Percentiles rank a stretch among this genome's conserved stretches.
Conservation (phyloP, 768 basidiomycete species). For the Tylopilus felleus region DNA sequence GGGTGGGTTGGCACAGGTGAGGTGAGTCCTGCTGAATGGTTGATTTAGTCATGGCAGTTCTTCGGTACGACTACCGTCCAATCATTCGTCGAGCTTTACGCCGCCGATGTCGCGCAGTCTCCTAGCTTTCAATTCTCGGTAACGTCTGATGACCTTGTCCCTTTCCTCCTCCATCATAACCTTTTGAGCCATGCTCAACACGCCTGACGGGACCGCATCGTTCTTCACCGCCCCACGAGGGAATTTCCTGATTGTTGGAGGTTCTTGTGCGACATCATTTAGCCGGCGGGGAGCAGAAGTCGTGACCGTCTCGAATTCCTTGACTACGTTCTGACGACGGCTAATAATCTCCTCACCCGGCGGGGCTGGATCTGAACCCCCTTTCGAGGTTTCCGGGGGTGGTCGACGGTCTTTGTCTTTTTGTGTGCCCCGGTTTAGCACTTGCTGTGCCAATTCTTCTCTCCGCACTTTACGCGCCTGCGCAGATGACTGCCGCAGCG, state of each 20-base stretch:
- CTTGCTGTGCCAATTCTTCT: constrained; percentile 23
- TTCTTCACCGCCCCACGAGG: constrained; percentile 43
- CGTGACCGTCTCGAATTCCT: constrained; percentile 49
- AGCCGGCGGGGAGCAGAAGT: constrained; percentile 61
- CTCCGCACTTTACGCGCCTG: constrained; percentile 44
- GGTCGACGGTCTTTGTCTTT: constrained; percentile 3
- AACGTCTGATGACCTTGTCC: constrained; percentile 62
- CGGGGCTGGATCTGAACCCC: constrained; percentile 12
- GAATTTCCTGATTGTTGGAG: constrained; percentile 57
- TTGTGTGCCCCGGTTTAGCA: constrained; percentile 15
- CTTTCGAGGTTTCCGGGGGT: constrained; percentile 12
- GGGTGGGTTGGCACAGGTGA: background rate
- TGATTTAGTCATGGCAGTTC: constrained; percentile 10
- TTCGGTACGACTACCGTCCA: constrained; percentile 3
- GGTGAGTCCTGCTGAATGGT: background rate
- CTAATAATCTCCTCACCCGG: constrained; percentile 19
- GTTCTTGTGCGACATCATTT: constrained; percentile 68
- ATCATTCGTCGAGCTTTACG: constrained; percentile 8
- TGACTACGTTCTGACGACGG: constrained; percentile 15
- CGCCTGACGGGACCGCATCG: constrained; percentile 35
- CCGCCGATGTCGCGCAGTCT: constrained; percentile 27
- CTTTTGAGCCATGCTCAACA: constrained; percentile 73
- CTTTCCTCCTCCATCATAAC: constrained; percentile 75
- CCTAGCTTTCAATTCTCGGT: constrained; percentile 64
- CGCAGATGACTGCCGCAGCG: constrained; percentile 55